Percentiles rank a stretch among this genome's conserved stretches.
These are phyloP conservation scores for Cladosporium sp. DNA, from an alignment of 2,329 filamentous ascomycete genomes.

Conservation along the genomic window DNA sequence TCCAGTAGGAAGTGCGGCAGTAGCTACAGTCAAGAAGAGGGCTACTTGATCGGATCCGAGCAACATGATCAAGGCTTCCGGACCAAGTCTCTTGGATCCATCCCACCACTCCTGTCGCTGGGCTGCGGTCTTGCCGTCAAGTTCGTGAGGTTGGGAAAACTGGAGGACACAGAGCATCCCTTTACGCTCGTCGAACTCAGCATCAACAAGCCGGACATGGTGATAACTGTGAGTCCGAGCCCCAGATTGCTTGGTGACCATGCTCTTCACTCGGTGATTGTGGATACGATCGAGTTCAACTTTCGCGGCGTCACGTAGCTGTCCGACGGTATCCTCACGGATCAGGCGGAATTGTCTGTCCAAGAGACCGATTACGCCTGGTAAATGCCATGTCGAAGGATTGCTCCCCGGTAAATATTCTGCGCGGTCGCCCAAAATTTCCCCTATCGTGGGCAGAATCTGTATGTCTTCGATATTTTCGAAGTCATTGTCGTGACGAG, in stretches of 20 bases:
- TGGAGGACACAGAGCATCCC: slow-evolving; percentile 43
- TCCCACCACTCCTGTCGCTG: slow-evolving; percentile 47
- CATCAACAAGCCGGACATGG: slow-evolving; percentile 26
- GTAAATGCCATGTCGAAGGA: slow-evolving; percentile 34
- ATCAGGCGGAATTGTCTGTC: slow-evolving; percentile 53
- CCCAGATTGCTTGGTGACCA: not conserved
- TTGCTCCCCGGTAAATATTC: slow-evolving; percentile 41
- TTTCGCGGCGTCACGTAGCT: slow-evolving; percentile 46
- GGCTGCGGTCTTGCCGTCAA: slow-evolving; percentile 17
- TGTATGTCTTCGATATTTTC: slow-evolving; percentile 41
- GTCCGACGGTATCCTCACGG: slow-evolving; percentile 50
- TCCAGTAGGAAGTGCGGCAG: not conserved
- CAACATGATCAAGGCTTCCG: slow-evolving; percentile 47
- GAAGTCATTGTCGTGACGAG: slow-evolving; percentile 48
- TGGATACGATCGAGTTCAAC: slow-evolving; percentile 33
- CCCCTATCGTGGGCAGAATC: slow-evolving; percentile 45
- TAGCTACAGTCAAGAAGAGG: slow-evolving; percentile 23
- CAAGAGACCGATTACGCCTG: slow-evolving; percentile 43
- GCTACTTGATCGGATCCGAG: slow-evolving; percentile 31
- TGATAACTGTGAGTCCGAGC: slow-evolving; percentile 35
- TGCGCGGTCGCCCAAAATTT: slow-evolving; percentile 38
- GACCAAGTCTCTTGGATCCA: slow-evolving; percentile 41
- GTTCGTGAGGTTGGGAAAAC: slow-evolving; percentile 41
- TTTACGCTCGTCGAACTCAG: slow-evolving; percentile 32
- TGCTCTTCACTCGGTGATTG: slow-evolving; percentile 12